phyloP scores from a whole-genome alignment of 73 alveolate species.

The Strombidium stylifer region DNA sequence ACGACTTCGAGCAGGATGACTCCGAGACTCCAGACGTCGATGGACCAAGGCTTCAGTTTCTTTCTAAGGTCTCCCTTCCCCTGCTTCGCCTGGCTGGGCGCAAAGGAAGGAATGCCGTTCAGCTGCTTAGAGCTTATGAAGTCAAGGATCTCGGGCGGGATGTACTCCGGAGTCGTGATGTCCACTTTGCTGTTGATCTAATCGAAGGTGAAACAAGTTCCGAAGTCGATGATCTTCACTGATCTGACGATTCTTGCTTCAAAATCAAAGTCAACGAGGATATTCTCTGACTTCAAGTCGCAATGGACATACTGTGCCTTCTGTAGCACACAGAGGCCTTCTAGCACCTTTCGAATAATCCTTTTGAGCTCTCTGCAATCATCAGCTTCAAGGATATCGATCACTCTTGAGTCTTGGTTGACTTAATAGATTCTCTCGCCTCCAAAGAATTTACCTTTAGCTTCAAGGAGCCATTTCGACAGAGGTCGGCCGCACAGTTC shows the following conservation, averaged over 20 bases:
- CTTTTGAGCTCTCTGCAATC: slow-evolving; percentile 25
- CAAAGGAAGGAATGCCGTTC: not conserved
- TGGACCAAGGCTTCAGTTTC: slow-evolving; percentile 62
- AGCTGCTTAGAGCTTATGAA: slow-evolving; percentile 25
- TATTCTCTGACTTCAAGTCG: slow-evolving; percentile 75
- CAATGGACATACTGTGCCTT: slow-evolving; percentile 55
- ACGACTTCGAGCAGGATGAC: slow-evolving; percentile 79
- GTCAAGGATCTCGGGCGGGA: slow-evolving; percentile 89
- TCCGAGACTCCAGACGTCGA: slow-evolving; percentile 92
- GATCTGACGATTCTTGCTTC: not conserved
- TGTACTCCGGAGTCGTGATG: slow-evolving; percentile 91
- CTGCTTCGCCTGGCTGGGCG: not conserved
- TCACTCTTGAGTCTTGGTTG: slow-evolving; percentile 35
- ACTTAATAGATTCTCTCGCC: slow-evolving; percentile 72
- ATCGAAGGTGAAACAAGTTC: slow-evolving; percentile 60
- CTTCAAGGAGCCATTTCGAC: slow-evolving; percentile 41
- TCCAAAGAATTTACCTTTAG: slow-evolving; percentile 63
- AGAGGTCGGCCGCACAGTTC: slow-evolving; percentile 71
- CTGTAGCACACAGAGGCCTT: slow-evolving; percentile 40
- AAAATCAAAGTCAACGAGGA: slow-evolving; percentile 48
- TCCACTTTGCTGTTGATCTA: slow-evolving; percentile 49
- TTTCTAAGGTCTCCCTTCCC: slow-evolving; percentile 22
- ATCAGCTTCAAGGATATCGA: slow-evolving; percentile 18
- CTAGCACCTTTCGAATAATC: slow-evolving; percentile 36
- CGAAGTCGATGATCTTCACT: slow-evolving; percentile 74